Evolutionary conservation across 2,329 filamentous ascomycete genomes (phyloP), one percentile per base, ranked within the genome.

Genomic region (Penicillium sp.): DNA sequence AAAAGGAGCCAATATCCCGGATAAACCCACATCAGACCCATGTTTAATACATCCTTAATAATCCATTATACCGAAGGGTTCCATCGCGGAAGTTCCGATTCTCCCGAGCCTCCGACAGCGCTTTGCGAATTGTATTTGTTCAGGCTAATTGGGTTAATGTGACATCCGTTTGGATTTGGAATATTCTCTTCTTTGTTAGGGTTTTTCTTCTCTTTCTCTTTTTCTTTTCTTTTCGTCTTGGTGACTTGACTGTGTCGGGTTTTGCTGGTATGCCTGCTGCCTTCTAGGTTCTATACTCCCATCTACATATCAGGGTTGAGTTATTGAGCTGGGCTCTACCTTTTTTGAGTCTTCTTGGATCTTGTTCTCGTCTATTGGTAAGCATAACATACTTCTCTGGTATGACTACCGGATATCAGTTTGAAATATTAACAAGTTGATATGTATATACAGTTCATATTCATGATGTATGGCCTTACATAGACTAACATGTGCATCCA

Each of bases 71-170:
- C 17, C 31, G 33, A 17, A 47, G 7, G 27, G 36, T 35, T 17
- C 25, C 29, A 36, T 52, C 21, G 53, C 64, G 64, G 64, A 66
- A 66, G 27, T 66, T 66, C 55, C 64, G 61, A 56, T 49, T 53
- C 59, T 42, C 52, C 65, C 65, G 65, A 67, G 13, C 15, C 50
- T 62, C 64, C 64, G 64, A 53, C 9, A 6, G 33, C 21, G 6
- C 17, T 9, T 25, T 33, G 39, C 10, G 29, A 33, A 27, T 33
- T 33, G 31, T 15, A 23, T 35, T n/a, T 4, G 35, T 17, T 21
- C 45, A 36, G 38, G 47, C 7, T 36, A 57, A 53, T 42, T 53
- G 49, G 13, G 21, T 42, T 33, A 57, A 53, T 36, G 17, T 39
- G n/a, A 19, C 36, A 39, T 53, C 42, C 42, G 42, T 36, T 43